phyloP scores from a whole-genome alignment of 2,329 filamentous ascomycete genomes.

The Arachnopeziza araneosa region DNA sequence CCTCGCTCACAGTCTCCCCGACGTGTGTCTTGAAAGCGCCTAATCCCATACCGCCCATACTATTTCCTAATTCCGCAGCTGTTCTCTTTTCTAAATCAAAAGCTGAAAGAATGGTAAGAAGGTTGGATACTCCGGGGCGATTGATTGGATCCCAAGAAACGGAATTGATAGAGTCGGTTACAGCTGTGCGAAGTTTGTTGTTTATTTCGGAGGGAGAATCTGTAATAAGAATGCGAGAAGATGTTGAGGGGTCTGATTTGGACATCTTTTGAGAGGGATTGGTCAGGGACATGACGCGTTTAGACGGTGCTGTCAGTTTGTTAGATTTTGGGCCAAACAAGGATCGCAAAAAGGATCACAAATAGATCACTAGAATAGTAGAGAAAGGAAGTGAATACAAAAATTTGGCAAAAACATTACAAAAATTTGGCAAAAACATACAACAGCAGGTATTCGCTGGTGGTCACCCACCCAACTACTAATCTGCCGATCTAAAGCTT shows the following conservation, averaged over 20 bases:
- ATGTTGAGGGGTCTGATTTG: constrained; percentile 69
- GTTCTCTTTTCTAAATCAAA: constrained; percentile 46
- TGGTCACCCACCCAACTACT: constrained; percentile 6
- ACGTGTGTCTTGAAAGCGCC: constrained; percentile 59
- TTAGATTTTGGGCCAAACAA: not conserved
- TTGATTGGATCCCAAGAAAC: constrained; percentile 66
- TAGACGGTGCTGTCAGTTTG: constrained; percentile 46
- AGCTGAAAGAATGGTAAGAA: constrained; percentile 73
- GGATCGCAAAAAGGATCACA: too few relatives aligned
- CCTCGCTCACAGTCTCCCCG: constrained; percentile 48
- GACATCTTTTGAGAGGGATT: constrained; percentile 85
- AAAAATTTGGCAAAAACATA: constrained; percentile 1
- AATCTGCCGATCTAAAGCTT: constrained; percentile 2
- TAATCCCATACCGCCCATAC: constrained; percentile 41
- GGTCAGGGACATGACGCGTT: constrained; percentile 84
- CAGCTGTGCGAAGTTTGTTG: constrained; percentile 63
- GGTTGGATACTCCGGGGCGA: constrained; percentile 81
- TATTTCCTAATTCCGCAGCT: constrained; percentile 36
- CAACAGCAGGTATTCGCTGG: constrained; percentile 7
- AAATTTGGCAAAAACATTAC: not conserved
- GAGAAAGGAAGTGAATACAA: not conserved
- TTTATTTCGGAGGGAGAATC: constrained; percentile 60
- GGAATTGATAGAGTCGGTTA: constrained; percentile 65
- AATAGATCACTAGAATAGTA: constrained; percentile 4
- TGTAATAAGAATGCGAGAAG: constrained; percentile 78